Percentiles rank a stretch among this genome's conserved stretches.
Conservation (phyloP, 805 yeast genomes). For the Teunomyces panamensis region DNA sequence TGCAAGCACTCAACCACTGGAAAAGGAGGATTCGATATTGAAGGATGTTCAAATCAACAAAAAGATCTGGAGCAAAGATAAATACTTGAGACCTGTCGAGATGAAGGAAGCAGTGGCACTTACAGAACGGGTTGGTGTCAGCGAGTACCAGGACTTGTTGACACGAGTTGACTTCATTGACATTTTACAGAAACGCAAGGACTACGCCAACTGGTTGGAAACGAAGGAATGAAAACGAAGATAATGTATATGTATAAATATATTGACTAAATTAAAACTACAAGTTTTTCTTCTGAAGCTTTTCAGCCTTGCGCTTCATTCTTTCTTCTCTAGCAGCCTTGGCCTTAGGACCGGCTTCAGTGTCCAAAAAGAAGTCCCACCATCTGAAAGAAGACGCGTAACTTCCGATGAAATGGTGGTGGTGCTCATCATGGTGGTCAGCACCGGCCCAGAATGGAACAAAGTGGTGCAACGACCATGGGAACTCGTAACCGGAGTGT, state of each 20-base stretch:
- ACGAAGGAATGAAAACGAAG: neutral
- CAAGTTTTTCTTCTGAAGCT: slow-evolving; percentile 14
- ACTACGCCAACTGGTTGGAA: slow-evolving; percentile 36
- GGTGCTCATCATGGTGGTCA: slow-evolving; percentile 97
- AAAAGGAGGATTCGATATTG: slow-evolving; percentile 8
- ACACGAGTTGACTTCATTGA: slow-evolving; percentile 53
- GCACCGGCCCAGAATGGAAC: slow-evolving; percentile 98
- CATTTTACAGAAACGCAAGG: slow-evolving; percentile 42
- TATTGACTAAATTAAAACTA: neutral
- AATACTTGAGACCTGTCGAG: slow-evolving; percentile 46
- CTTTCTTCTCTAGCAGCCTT: slow-evolving; percentile 68
- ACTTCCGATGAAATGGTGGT: slow-evolving; percentile 92
- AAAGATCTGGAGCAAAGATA: slow-evolving; percentile 21
- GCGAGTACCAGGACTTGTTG: slow-evolving; percentile 47
- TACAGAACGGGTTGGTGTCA: slow-evolving; percentile 46
- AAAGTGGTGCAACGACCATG: slow-evolving; percentile 90
- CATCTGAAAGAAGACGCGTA: slow-evolving; percentile 94
- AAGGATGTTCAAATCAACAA: slow-evolving; percentile 7
- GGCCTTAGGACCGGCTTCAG: slow-evolving; percentile 88
- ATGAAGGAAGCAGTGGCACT: slow-evolving; percentile 45
- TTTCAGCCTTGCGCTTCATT: slow-evolving; percentile 56
- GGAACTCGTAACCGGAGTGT: slow-evolving; percentile 97
- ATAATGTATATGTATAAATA: neutral
- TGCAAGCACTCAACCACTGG: slow-evolving; percentile 8
- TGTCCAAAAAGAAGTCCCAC: slow-evolving; percentile 86